A percentile compares a stretch with the other conserved stretches of the same genome.
phyloP scores from a whole-genome alignment of 352 stramenopile species.

The Pythium aristosporum region DNA sequence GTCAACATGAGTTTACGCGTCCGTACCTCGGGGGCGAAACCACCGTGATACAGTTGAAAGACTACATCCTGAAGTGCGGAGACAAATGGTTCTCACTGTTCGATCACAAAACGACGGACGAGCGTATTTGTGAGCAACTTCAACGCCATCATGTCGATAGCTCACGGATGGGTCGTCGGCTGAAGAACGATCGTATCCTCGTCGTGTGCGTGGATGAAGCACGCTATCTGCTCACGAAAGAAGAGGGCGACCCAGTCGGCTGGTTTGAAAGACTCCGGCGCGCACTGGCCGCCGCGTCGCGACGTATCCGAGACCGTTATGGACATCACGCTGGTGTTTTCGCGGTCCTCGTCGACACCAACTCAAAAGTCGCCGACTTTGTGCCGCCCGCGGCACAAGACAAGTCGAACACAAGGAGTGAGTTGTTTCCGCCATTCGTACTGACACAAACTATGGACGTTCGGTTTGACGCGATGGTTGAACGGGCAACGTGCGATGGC shows the following conservation, averaged over 20 bases:
- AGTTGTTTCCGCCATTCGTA: slow-evolving; percentile 54
- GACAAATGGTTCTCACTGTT: neutral
- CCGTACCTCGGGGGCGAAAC: neutral
- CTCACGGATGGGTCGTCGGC: no score
- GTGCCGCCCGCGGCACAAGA: no score
- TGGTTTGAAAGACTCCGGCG: slow-evolving; percentile 9
- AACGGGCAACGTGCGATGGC: neutral
- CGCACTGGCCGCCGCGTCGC: neutral
- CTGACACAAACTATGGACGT: slow-evolving; percentile 38
- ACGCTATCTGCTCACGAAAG: neutral
- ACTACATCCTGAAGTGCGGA: neutral
- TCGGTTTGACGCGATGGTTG: neutral
- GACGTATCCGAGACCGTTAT: neutral
- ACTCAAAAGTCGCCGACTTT: neutral
- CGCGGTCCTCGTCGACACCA: slow-evolving; percentile 28
- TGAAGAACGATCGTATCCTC: neutral
- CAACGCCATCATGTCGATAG: neutral
- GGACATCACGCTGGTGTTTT: slow-evolving; percentile 30
- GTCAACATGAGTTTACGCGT: no score
- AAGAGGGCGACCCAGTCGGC: neutral
- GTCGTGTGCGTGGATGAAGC: slow-evolving; percentile 11
- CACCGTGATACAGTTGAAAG: neutral
- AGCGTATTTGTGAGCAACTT: neutral
- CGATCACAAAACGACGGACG: neutral
- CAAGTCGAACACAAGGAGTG: no score